Evolutionary conservation across 192 early-diverging fungal genomes (phyloP).

Genomic region (Entomortierella chlamydospora): DNA sequence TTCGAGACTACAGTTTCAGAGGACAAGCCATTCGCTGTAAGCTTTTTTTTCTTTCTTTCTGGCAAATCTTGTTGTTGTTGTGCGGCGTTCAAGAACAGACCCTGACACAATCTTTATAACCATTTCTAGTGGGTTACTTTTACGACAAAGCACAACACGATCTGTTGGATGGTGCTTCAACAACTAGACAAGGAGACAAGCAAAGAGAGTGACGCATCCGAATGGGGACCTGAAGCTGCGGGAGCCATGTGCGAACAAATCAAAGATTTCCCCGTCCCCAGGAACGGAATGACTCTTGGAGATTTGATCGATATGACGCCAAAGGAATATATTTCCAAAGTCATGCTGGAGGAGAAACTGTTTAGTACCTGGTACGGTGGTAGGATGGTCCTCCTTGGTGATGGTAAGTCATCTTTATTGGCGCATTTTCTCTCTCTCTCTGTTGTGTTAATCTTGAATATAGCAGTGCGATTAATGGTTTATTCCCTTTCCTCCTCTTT

Average conservation of each 20-base stretch:
- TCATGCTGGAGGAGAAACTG: conserved; percentile 46
- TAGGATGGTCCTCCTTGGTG: conserved; percentile 7
- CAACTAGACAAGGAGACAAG: conserved; percentile 4
- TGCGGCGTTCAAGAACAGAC: too few relatives aligned
- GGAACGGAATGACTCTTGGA: conserved; percentile 15
- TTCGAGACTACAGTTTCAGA: conserved; percentile 6
- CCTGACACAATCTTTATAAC: neutral
- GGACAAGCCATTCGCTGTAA: conserved; percentile 29
- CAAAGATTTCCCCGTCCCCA: conserved; percentile 10
- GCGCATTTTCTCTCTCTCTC: too few relatives aligned
- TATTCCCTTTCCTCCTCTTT: neutral
- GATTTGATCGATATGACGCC: conserved; percentile 27
- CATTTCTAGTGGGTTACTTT: conserved; percentile 23
- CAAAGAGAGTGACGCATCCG: conserved; percentile 19
- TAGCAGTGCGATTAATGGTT: too few relatives aligned
- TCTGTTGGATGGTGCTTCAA: conserved; percentile 23
- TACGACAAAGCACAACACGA: conserved; percentile 4
- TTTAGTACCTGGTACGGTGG: conserved; percentile 32
- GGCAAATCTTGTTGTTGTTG: neutral
- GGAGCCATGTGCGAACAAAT: conserved; percentile 22
- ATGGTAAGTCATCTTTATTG: conserved; percentile 1
- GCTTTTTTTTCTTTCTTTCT: neutral
- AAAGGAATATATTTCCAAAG: conserved; percentile 32
- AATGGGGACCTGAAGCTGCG: conserved; percentile 34
- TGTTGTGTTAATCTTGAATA: too few relatives aligned